These are phyloP conservation scores for Coemansia sp. DNA, from an alignment of 192 early-diverging fungal species.

Conservation along the genomic window DNA sequence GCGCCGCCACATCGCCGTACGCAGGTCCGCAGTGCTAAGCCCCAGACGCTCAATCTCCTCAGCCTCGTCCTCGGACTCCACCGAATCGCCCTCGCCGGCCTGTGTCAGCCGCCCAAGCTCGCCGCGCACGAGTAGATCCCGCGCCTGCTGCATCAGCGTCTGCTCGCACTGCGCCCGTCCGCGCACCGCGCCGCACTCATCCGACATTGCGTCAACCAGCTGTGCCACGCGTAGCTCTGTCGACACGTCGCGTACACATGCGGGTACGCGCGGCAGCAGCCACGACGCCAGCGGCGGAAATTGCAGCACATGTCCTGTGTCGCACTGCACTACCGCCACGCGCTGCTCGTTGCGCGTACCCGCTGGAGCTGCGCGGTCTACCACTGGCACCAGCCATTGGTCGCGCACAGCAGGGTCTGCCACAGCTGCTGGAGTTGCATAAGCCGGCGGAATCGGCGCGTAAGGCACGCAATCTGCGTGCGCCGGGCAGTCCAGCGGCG, in stretches of 20 bases:
- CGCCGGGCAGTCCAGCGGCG: slow-evolving; percentile 41
- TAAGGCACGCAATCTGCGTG: slow-evolving; percentile 45
- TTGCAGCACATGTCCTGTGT: slow-evolving; percentile 35
- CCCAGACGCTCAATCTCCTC: slow-evolving; percentile 51
- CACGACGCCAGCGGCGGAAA: slow-evolving; percentile 33
- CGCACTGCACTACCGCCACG: slow-evolving; percentile 38
- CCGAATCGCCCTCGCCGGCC: background rate
- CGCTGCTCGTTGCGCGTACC: slow-evolving; percentile 4
- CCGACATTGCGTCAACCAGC: slow-evolving; percentile 36
- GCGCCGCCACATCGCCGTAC: slow-evolving; percentile 11
- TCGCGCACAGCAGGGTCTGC: slow-evolving; percentile 15
- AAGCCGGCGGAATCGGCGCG: slow-evolving; percentile 13
- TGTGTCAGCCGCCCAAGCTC: background rate
- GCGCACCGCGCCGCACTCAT: slow-evolving; percentile 30
- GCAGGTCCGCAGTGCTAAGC: slow-evolving; percentile 35
- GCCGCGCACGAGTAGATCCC: slow-evolving; percentile 8
- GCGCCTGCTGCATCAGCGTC: slow-evolving; percentile 35
- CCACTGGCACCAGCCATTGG: slow-evolving; percentile 31
- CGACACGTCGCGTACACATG: slow-evolving; percentile 44
- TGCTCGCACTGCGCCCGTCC: slow-evolving; percentile 36
- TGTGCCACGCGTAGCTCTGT: slow-evolving; percentile 34
- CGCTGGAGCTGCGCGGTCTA: slow-evolving; percentile 1
- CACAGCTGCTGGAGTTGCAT: slow-evolving; percentile 7
- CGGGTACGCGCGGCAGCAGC: slow-evolving; percentile 22
- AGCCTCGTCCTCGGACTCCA: slow-evolving; percentile 18